Evolutionary conservation across 2,329 filamentous ascomycete species (phyloP).

Genomic region (Atkinsonella texensis): DNA sequence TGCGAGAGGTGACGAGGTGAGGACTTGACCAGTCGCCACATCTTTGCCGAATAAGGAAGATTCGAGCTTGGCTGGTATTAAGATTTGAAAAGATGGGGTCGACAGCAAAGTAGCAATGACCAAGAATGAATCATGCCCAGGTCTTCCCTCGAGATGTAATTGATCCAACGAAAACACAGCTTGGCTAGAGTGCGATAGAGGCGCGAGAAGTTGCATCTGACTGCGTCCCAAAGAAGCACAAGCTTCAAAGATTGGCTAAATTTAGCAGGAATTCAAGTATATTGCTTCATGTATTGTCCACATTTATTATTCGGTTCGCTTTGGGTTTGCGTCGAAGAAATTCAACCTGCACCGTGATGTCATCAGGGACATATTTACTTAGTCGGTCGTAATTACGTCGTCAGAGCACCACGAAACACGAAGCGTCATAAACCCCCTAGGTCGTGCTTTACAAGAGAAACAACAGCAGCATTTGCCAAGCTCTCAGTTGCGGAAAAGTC

Average conservation of each 20-base stretch:
- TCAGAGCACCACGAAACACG: slow-evolving; percentile 61
- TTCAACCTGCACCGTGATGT: slow-evolving; percentile 75
- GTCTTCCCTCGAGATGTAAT: no score
- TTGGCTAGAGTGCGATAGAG: no score
- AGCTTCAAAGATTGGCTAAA: background rate
- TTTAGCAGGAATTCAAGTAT: background rate
- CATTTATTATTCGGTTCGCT: background rate
- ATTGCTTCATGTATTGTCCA: background rate
- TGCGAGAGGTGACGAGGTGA: background rate
- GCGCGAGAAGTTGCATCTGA: no score
- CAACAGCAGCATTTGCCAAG: slow-evolving; percentile 63
- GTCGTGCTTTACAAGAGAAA: slow-evolving; percentile 70
- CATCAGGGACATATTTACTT: slow-evolving; percentile 53
- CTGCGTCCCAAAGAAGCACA: background rate
- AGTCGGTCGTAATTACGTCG: slow-evolving; percentile 52
- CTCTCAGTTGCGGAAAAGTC: slow-evolving; percentile 65
- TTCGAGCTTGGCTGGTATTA: no score
- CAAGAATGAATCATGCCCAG: no score
- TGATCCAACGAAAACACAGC: no score
- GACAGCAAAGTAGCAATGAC: no score
- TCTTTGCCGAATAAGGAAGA: background rate
- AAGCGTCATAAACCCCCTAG: slow-evolving; percentile 65
- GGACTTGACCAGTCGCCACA: background rate
- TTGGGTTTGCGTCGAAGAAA: slow-evolving; percentile 32
- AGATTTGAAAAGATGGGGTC: no score